Conservation (phyloP, 148 eudicot genomes). For the Heliosperma pusillum region DNA sequence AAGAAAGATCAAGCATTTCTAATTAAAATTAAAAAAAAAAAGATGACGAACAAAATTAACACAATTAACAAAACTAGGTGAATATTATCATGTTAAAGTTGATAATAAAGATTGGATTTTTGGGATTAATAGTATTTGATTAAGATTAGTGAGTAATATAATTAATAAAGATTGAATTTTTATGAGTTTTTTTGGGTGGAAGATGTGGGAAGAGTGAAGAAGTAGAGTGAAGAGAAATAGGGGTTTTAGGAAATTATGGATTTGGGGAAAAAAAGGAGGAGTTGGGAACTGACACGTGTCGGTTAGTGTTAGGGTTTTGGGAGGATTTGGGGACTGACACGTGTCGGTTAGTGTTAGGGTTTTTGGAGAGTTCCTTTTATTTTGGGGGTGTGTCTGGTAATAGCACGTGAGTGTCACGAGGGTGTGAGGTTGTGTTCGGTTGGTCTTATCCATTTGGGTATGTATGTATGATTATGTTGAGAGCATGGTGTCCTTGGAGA, state of each 20-base stretch:
- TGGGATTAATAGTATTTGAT: background rate
- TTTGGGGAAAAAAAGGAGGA: background rate
- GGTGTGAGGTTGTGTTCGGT: background rate
- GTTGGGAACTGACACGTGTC: constrained; percentile 39
- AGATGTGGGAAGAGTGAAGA: background rate
- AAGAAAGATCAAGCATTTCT: constrained; percentile 48
- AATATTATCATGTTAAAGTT: background rate
- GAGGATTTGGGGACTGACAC: too few relatives aligned
- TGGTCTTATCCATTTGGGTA: background rate
- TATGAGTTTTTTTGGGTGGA: background rate
- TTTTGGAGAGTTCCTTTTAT: constrained; percentile 21
- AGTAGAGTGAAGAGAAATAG: background rate
- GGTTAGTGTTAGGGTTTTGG: constrained; percentile 37
- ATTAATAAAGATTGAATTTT: background rate
- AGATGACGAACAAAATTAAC: too few relatives aligned
- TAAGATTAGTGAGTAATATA: too few relatives aligned
- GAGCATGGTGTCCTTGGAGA: too few relatives aligned
- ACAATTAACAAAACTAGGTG: background rate
- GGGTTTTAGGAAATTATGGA: constrained; percentile 20
- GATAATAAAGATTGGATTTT: background rate
- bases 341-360: too few relatives aligned
- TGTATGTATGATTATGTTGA: too few relatives aligned
- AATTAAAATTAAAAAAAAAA: background rate
- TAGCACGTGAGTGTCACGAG: constrained; percentile 1
- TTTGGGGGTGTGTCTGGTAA: background rate